Evolutionary conservation across 2,329 filamentous ascomycete species (phyloP).

Genomic region (Metarhizium guizhouense): DNA sequence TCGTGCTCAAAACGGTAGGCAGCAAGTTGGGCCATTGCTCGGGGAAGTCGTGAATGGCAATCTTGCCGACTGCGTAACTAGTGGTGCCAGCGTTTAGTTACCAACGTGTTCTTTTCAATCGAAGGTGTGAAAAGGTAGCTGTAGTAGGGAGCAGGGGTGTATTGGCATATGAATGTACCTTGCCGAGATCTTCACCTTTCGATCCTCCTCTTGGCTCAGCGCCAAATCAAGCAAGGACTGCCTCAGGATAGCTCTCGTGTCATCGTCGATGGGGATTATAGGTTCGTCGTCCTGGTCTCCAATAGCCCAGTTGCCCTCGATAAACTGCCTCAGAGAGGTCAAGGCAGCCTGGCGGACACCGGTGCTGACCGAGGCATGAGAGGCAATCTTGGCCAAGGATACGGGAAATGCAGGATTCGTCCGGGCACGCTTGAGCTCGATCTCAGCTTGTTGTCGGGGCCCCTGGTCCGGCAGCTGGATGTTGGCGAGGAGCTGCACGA

Average conservation of each 20-base stretch:
- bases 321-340: conserved; percentile 70
- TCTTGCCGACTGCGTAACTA: conserved; percentile 77
- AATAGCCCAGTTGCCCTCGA: conserved; percentile 75
- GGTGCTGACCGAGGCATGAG: conserved; percentile 62
- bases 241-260: conserved; percentile 65
- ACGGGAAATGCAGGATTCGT: conserved; percentile 64
- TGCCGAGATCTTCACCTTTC: conserved; percentile 81
- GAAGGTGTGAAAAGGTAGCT: not conserved
- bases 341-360: conserved; percentile 78
- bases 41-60: conserved; percentile 86
- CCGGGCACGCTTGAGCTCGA: conserved; percentile 66
- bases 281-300: conserved; percentile 58
- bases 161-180: conserved; percentile 43
- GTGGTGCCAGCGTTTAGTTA: not conserved
- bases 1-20: conserved; percentile 66
- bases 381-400: conserved; percentile 71
- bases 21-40: conserved; percentile 91
- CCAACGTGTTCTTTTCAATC: not conserved
- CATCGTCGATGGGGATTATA: conserved; percentile 60
- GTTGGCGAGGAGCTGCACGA: conserved; percentile 78
- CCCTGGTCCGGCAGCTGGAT: conserved; percentile 71
- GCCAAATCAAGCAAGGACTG: conserved; percentile 68
- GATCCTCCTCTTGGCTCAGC: conserved; percentile 62
- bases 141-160: conserved; percentile 2
- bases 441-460: conserved; percentile 78